phyloP scores from a whole-genome alignment of 768 basidiomycete genomes.

The Leucocoprinus leucothites region DNA sequence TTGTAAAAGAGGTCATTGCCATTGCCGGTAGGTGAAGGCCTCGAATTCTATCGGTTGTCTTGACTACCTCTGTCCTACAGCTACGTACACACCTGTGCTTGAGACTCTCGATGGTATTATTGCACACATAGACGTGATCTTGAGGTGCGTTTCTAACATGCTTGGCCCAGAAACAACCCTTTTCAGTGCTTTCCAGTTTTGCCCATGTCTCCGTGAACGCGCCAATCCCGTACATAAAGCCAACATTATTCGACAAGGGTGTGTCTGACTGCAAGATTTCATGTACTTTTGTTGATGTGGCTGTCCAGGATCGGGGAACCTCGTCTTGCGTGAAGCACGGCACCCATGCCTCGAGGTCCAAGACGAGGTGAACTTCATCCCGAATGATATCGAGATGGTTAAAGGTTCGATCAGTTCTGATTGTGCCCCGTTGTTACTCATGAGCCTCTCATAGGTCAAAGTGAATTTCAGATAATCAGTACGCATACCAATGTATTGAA shows the following conservation, averaged over 20 bases:
- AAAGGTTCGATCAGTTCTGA: slow-evolving; percentile 48
- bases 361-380: slow-evolving; percentile 92
- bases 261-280: too few species aligned
- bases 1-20: slow-evolving; percentile 90
- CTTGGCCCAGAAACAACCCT: neutral
- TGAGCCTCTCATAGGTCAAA: slow-evolving; percentile 47
- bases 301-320: slow-evolving; percentile 68
- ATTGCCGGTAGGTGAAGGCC: slow-evolving; percentile 70
- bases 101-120: slow-evolving; percentile 81
- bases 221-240: slow-evolving; percentile 86
- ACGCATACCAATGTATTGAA: slow-evolving; percentile 18
- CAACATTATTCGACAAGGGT: slow-evolving; percentile 77
- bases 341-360: slow-evolving; percentile 98
- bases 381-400: slow-evolving; percentile 94
- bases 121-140: slow-evolving; percentile 88
- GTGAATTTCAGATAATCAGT: slow-evolving; percentile 97
- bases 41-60: neutral
- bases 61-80: slow-evolving; percentile 40
- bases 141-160: slow-evolving; percentile 58
- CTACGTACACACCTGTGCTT: slow-evolving; percentile 87
- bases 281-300: neutral
- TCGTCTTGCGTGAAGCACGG: slow-evolving; percentile 80
- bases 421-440: neutral
- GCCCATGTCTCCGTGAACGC: slow-evolving; percentile 90
- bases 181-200: slow-evolving; percentile 49